Conservation (phyloP, 768 basidiomycete species). For the Mycena vulgaris region DNA sequence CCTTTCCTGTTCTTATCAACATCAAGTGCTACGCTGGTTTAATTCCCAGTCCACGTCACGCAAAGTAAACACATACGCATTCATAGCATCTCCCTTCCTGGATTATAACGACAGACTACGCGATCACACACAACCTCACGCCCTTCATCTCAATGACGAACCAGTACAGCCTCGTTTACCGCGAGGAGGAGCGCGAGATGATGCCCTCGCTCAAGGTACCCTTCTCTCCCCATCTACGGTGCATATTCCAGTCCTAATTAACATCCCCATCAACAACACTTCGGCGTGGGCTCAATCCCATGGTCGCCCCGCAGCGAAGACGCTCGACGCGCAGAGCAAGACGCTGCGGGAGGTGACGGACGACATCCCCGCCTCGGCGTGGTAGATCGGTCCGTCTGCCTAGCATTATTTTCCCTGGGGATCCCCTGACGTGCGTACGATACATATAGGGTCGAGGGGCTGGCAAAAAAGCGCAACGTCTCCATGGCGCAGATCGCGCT, state of each 20-base stretch:
- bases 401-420: no score
- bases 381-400: not conserved
- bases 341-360: constrained; percentile 28
- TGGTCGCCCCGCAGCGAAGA: no score
- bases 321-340: not conserved
- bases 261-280: no score
- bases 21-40: no score
- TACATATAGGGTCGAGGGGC: constrained; percentile 18
- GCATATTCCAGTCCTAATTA: not conserved
- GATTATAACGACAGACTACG: constrained; percentile 71
- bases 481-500: constrained; percentile 62
- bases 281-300: not conserved
- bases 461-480: constrained; percentile 48
- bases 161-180: constrained; percentile 71
- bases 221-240: not conserved
- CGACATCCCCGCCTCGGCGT: constrained; percentile 4
- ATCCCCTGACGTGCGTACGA: no score
- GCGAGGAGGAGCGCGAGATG: constrained; percentile 79
- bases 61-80: constrained; percentile 61
- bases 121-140: constrained; percentile 68
- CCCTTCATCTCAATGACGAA: constrained; percentile 82
- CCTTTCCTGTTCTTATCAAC: no score
- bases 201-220: constrained; percentile 72
- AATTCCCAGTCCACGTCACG: constrained; percentile 70
- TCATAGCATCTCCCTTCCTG: not conserved